Base-by-base conservation (phyloP, 2,329 filamentous ascomycete genomes). In the Chaetoscypha palmicola region DNA sequence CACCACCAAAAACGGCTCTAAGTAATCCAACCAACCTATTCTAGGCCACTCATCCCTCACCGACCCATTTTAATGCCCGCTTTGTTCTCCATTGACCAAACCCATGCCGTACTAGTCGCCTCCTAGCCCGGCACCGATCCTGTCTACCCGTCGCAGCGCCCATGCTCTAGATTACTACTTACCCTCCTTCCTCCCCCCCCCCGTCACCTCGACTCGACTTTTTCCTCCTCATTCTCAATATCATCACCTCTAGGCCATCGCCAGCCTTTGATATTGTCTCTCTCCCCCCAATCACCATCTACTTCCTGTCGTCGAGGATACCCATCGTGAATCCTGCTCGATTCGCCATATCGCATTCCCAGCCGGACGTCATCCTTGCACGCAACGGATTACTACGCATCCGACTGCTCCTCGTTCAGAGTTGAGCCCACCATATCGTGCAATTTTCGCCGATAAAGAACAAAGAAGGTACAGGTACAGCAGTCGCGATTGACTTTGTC, bases 391-490 rank as follows among this genome's bases (percentile, higher is more conserved):
- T 38, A 35, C 40, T 12, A 16, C 23, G 23, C 33, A 42, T 12
- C 21, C 20, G 31, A 17, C 26, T 31, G 30, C 39, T 34, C 39
- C 31, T 33, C 39, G 17, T 17, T 28, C 38, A 26, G 31, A 41
- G 39, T 28, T 11, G 39, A 34, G 21, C 39, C 17, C 32, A 24
- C 36, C 34, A 19, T 34, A 22, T 23, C n/a, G 23, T 16, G 19
- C 3, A 32, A 16, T n/a, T 10, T 22, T 21, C 5, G 17, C 28
- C 22, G 19, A 34, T 41, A 36, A 36, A 41, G 43, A 44, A 43
- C 47, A 39, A 21, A 53, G 51, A 52, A 56, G 55, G 52, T 57
- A 51, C 54, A 57, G 54, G 50, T 58, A 46, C 49, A 58, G 38
- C 52, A 56, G 52, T 54, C 51, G 42, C 21, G 20, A 43, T 49